These are phyloP conservation scores for Malus fusca DNA, from an alignment of 306 rosid genomes.

Conservation along the genomic window DNA sequence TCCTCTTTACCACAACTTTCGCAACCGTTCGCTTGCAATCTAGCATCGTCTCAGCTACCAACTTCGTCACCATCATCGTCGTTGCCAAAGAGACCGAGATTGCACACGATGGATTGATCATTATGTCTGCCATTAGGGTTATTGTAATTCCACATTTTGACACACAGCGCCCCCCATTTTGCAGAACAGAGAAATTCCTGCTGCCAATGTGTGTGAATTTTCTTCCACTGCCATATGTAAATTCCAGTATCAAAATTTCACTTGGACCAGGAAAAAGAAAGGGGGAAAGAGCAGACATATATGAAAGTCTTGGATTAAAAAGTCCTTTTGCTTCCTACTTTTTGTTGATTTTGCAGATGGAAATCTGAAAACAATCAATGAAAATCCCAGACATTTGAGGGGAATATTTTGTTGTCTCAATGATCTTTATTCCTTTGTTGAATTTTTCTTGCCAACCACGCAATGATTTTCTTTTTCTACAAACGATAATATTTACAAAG, in stretches of 20 bases:
- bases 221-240: conserved; percentile 5
- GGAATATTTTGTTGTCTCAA: not conserved
- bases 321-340: not conserved
- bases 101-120: conserved; percentile 18
- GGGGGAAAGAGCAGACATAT: not conserved
- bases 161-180: not conserved
- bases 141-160: not conserved
- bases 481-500: not conserved
- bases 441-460: too few species aligned
- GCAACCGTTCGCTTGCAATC: conserved; percentile 29
- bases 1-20: conserved; percentile 5
- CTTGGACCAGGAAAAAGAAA: not conserved
- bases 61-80: conserved; percentile 15
- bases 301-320: not conserved
- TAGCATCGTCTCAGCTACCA: conserved; percentile 9
- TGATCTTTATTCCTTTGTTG: not conserved
- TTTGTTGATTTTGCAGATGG: not conserved
- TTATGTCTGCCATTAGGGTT: not conserved
- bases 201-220: not conserved
- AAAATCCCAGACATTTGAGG: not conserved
- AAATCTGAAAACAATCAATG: conserved; percentile 2
- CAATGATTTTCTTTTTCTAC: too few species aligned
- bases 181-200: not conserved
- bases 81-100: conserved; percentile 49
- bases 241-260: not conserved